These are phyloP conservation scores for Bipolaris sorokiniana DNA, from an alignment of 2,329 filamentous ascomycete species.

Conservation along the genomic window DNA sequence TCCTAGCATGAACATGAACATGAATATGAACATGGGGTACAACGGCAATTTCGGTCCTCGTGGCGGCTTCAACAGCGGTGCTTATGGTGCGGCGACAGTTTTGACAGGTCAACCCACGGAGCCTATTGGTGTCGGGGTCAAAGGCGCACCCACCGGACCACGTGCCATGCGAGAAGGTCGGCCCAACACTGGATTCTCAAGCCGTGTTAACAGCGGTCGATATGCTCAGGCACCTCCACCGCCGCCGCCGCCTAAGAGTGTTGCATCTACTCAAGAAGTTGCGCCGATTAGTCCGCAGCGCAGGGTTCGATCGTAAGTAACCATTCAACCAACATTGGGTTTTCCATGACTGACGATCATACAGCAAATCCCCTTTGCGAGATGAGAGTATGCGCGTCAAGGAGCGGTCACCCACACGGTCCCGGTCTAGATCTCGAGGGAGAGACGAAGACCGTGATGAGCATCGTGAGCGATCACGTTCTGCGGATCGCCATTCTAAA, in stretches of 20 bases:
- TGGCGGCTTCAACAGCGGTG: conserved; percentile 52
- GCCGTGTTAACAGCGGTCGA: conserved; percentile 55
- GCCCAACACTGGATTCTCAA: conserved; percentile 78
- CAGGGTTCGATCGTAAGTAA: conserved; percentile 41
- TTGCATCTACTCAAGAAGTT: conserved; percentile 28
- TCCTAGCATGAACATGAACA: conserved; percentile 50
- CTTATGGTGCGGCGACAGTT: conserved; percentile 48
- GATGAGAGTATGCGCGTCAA: conserved; percentile 43
- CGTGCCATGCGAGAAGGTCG: conserved; percentile 92
- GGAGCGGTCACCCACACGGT: conserved; percentile 51
- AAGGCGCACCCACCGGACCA: conserved; percentile 84
- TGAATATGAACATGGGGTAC: conserved; percentile 51
- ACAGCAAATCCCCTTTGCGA: conserved; percentile 42
- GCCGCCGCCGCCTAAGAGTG: conserved; percentile 20
- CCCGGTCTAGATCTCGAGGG: conserved; percentile 49
- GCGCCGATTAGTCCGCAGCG: conserved; percentile 34
- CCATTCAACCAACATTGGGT: neutral
- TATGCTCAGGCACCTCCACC: conserved; percentile 31
- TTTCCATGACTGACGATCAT: conserved; percentile 10
- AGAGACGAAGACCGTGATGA: conserved; percentile 27
- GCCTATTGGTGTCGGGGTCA: conserved; percentile 63
- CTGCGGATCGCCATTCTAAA: conserved; percentile 55
- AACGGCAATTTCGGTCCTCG: conserved; percentile 51
- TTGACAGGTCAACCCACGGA: conserved; percentile 41
- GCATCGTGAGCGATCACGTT: conserved; percentile 31